A percentile compares a stretch with the other conserved stretches of the same genome.
phyloP scores from a whole-genome alignment of 179 eudicot species.

The Silene coronaria region DNA sequence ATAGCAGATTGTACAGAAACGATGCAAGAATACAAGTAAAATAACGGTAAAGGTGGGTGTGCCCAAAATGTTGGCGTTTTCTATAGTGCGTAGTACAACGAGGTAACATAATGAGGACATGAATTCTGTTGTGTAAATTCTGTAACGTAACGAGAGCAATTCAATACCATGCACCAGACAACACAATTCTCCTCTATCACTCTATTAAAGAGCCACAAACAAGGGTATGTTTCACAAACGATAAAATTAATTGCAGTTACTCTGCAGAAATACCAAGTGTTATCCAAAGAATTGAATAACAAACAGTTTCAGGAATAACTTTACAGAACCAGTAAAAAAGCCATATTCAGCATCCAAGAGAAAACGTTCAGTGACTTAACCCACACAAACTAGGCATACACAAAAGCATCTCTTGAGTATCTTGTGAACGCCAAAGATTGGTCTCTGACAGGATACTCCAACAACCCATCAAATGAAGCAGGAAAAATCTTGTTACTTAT shows the following conservation, averaged over 20 bases:
- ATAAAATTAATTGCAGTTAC: background rate
- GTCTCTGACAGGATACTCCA: background rate
- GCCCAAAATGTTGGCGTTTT: no score
- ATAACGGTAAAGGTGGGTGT: no score
- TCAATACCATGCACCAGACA: background rate
- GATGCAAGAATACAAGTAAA: no score
- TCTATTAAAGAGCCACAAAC: background rate
- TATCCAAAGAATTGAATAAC: background rate
- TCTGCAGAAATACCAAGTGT: background rate
- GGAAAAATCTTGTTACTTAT: background rate
- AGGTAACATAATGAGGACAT: no score
- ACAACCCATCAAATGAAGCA: background rate
- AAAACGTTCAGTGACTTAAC: background rate
- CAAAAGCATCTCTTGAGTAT: no score
- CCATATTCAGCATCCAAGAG: background rate
- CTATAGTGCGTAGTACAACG: no score
- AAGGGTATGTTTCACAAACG: background rate
- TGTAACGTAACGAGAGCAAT: no score
- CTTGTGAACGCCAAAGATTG: background rate
- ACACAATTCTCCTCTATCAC: background rate
- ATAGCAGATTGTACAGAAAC: no score
- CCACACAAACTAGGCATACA: background rate
- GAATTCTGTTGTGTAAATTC: no score
- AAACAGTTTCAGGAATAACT: background rate
- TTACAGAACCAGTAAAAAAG: no score